These are phyloP conservation scores for Lanmaoa rubissima DNA, from an alignment of 768 basidiomycete species.

Conservation along the genomic window DNA sequence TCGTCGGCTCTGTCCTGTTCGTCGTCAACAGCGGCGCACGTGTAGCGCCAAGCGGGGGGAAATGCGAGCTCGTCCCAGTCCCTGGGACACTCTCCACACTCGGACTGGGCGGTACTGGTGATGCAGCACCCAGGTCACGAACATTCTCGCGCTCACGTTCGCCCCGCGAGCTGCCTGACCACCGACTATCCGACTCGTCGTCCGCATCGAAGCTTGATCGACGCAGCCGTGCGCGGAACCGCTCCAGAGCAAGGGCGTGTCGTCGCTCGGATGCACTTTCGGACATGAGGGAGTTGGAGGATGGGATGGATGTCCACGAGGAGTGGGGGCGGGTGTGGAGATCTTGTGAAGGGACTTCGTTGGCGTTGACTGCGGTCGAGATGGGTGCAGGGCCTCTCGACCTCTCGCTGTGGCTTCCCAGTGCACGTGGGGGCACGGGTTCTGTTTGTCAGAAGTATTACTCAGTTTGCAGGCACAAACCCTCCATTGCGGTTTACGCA, in stretches of 20 bases:
- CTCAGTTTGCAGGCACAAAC: background rate
- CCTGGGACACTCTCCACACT: constrained; percentile 14
- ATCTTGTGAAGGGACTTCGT: constrained; percentile 12
- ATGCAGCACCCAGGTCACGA: constrained; percentile 9
- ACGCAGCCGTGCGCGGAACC: constrained; percentile 26
- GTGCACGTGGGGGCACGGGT: constrained; percentile 13
- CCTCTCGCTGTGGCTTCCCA: constrained; percentile 12
- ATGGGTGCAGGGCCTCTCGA: constrained; percentile 15
- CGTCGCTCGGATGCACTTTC: constrained; percentile 46
- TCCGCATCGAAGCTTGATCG: constrained; percentile 26
- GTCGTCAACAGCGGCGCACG: background rate
- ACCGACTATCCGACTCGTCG: constrained; percentile 25
- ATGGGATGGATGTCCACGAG: constrained; percentile 32
- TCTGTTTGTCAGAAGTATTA: constrained; percentile 13
- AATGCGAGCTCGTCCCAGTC: constrained; percentile 6
- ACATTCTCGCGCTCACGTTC: constrained; percentile 14
- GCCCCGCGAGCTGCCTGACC: constrained; percentile 18
- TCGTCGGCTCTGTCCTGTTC: constrained; percentile 5
- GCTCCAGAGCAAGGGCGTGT: constrained; percentile 37
- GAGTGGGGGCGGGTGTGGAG: constrained; percentile 19
- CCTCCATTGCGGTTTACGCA: constrained; percentile 2
- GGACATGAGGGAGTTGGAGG: constrained; percentile 41
- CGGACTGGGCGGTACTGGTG: constrained; percentile 14
- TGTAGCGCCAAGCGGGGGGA: constrained; percentile 3
- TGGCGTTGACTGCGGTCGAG: constrained; percentile 2